Evolutionary conservation across 352 stramenopile species (phyloP), one percentile per base, ranked within the genome.

Genomic region (Globisporangium lucens): DNA sequence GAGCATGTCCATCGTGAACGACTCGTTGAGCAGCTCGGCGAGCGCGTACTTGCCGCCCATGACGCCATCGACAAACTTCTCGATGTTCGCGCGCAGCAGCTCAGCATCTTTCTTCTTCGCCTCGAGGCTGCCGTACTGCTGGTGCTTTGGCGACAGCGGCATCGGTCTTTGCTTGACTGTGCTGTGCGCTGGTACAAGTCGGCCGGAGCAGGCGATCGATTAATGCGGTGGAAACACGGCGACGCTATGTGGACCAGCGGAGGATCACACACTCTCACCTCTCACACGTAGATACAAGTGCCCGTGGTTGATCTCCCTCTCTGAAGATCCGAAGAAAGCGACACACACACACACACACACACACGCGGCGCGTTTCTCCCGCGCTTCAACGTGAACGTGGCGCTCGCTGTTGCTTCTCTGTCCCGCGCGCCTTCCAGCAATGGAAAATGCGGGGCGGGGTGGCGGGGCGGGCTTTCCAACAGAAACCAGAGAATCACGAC

Each of bases 41-140:
- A 94, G 70, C 61, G 78, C 69, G 70, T 85, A 89, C 64, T 79
- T 60, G 27, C 85, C 76, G 61, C 79, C 80, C 78, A 89, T 93
- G 58, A 93, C 69, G n/a, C 80, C 86, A 66, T 94, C 86, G 57
- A 94, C 86, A 65, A 94, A 94, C 51, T 78, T 80, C 77, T 94
- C 86, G 56, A 94, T 92, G 69, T 87, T 91, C 56, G 72, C 70
- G 53, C 86, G 86, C 66, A 89, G 69, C 51, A 75, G 63, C 63
- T 92, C 84, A 15, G 79, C 76, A 29, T 81, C 72, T 55, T 78
- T 73, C 71, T 87, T 85, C 68, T 72, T 77, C 20, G 78, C 76
- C 73, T 80, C 73, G 57, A 79, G 65, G 58, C 58, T 66, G 30
- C 65, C 71, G 30, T 60, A 72, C 38, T 65, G 73, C 60, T 68